phyloP scores from a whole-genome alignment of 1,284 basidiomycete genomes.

The Dichomitus squalens region DNA sequence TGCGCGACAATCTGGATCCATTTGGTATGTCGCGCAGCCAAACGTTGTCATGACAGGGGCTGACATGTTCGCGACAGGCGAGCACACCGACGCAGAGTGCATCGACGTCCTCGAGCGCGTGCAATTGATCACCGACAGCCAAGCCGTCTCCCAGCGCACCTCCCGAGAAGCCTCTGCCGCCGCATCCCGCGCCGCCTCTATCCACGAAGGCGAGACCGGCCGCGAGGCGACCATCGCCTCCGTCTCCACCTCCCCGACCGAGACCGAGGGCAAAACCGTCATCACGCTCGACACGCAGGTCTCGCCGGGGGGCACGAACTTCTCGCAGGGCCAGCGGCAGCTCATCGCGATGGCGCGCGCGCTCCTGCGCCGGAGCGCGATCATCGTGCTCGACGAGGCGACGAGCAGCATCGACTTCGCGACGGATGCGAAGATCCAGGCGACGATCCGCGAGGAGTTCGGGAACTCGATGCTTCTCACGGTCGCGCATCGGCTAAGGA shows the following conservation, averaged over 20 bases:
- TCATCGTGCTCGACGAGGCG: conserved; percentile 86
- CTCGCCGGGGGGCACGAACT: conserved; percentile 80
- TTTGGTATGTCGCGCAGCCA: conserved; percentile 49
- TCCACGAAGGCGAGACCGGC: conserved; percentile 38
- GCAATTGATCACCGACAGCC: conserved; percentile 57
- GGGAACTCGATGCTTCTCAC: conserved; percentile 60
- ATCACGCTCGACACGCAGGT: conserved; percentile 75
- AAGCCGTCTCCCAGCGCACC: conserved; percentile 45
- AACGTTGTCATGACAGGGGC: neutral
- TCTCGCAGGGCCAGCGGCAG: conserved; percentile 85
- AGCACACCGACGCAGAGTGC: conserved; percentile 82
- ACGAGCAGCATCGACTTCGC: conserved; percentile 78
- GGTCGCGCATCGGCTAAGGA: conserved; percentile 46
- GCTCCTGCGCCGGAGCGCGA: conserved; percentile 71
- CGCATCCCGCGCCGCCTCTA: conserved; percentile 48
- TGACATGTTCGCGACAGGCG: conserved; percentile 43
- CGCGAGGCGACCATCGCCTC: conserved; percentile 34
- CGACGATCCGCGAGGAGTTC: conserved; percentile 82
- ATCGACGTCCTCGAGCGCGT: conserved; percentile 68
- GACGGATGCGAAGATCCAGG: conserved; percentile 79
- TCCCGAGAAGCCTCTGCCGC: conserved; percentile 54
- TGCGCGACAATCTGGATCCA: conserved; percentile 88
- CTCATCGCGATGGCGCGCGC: conserved; percentile 82
- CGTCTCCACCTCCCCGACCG: conserved; percentile 44
- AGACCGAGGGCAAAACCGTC: conserved; percentile 52